Evolutionary conservation across 208 protist species (phyloP), one percentile per base, ranked within the genome.

Genomic region (Acanthamoeba sp.): DNA sequence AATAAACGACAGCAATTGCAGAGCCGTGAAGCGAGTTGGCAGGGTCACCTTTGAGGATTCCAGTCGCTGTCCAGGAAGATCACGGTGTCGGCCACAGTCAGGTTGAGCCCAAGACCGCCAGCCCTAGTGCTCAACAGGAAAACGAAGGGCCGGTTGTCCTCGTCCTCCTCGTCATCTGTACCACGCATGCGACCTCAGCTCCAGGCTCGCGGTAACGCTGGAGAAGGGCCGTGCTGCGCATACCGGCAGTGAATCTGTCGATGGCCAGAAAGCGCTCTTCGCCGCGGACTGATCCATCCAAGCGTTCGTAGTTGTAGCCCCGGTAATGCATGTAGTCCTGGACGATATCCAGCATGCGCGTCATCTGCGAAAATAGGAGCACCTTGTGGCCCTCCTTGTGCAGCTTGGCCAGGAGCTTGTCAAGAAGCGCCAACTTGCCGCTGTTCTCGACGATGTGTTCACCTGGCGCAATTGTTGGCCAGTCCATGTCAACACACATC

Each of bases 51-150:
- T 48, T 89, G 80, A 29, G 99, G 99, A 94, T 99, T 99, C 94
- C 94, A 97, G 87, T 96, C 95, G 71, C 59, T 96, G 94, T 99
- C 99, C 95, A 99, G 99, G 45, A 99, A 97, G 42, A 99, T 98
- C 10, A 99, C 99, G 27, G 99, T 99, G 95, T 99, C 99, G 22
- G 99, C 99, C 9, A 82, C 71, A 34, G 98, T 98, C 52, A 99
- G 97, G 95, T 99, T 99, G 57, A 99, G 98, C 36, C 99, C 99
- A 27, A 99, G 97, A 14, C 99, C 99, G 29, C 98, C 99, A 38
- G 99, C 98, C 84, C 98, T 97, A 7, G 99, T 99, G 0, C 98
- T 99, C 6, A 99, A 95, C 64, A 99, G 96, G 92, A 99, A 99
- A 38, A 96, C 85, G 97, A 99, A 99, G n/a, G 94, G 71, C 7